Conservation (phyloP, 768 basidiomycete genomes). For the Kwoniella europaea region DNA sequence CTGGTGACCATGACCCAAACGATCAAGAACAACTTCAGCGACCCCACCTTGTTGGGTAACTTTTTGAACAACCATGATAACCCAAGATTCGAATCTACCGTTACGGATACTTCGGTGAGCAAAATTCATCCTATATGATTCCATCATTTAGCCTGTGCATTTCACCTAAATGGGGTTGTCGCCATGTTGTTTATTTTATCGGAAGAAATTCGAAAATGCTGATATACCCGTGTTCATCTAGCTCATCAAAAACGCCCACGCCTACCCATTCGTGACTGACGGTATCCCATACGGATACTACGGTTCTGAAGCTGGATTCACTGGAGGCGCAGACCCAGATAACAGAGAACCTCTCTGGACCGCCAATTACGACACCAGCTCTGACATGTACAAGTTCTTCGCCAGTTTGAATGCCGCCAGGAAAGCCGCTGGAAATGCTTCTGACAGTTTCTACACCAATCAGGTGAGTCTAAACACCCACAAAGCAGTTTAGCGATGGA, state of each 20-base stretch:
- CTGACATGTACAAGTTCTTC: constrained; percentile 54
- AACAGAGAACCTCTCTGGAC: constrained; percentile 58
- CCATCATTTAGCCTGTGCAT: too few species aligned
- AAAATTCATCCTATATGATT: too few species aligned
- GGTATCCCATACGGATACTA: constrained; percentile 59
- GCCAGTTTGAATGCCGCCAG: constrained; percentile 49
- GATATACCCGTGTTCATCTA: not conserved
- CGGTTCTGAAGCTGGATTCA: constrained; percentile 52
- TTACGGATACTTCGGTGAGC: constrained; percentile 42
- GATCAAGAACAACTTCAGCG: constrained; percentile 47
- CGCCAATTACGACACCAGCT: constrained; percentile 41
- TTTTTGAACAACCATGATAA: constrained; percentile 58
- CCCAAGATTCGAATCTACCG: constrained; percentile 51
- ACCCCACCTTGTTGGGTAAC: constrained; percentile 53
- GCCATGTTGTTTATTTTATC: too few species aligned
- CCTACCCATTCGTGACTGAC: constrained; percentile 57
- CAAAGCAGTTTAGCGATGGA: not conserved
- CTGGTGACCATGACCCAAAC: constrained; percentile 46
- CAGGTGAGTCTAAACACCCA: constrained; percentile 31
- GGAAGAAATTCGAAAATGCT: too few species aligned
- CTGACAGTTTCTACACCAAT: constrained; percentile 50
- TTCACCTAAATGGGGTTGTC: too few species aligned
- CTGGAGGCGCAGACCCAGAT: constrained; percentile 54
- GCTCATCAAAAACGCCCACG: constrained; percentile 57
- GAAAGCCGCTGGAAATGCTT: constrained; percentile 45